These are phyloP conservation scores for Trichomonas gallinae DNA, from an alignment of 208 protist species.

Conservation along the genomic window DNA sequence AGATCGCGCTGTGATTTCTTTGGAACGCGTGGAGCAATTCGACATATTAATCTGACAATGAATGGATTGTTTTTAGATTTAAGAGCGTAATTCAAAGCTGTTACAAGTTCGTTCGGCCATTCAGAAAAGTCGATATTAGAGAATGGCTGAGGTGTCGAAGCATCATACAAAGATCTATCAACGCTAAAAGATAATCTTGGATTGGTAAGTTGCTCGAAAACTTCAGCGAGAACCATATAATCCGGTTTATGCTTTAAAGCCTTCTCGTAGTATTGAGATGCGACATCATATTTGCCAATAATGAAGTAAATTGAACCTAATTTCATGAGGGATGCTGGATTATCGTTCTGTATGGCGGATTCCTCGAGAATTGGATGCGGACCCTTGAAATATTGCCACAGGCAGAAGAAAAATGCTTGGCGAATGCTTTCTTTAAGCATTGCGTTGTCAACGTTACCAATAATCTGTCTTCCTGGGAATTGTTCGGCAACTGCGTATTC, in stretches of 20 bases:
- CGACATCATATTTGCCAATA: background rate
- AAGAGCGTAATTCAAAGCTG: background rate
- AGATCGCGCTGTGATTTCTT: background rate
- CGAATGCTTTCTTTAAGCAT: background rate
- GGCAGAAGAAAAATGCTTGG: background rate
- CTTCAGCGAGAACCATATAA: background rate
- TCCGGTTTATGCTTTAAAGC: background rate
- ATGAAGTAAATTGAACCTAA: background rate
- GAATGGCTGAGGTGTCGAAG: background rate
- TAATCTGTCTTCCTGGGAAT: background rate
- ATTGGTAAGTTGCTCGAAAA: background rate
- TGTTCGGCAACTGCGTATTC: background rate
- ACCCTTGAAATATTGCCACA: background rate
- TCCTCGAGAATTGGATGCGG: background rate
- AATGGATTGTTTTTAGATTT: background rate
- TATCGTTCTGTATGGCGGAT: background rate
- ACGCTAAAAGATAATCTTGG: background rate
- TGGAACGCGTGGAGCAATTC: background rate
- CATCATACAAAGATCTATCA: background rate
- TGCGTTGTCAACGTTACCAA: background rate
- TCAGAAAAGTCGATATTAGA: background rate
- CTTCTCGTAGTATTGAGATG: background rate
- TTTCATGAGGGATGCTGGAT: background rate
- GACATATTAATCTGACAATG: background rate
- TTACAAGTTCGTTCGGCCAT: background rate